Conservation (phyloP, 2,329 filamentous ascomycete genomes). For the Fusarium oligoseptatum region DNA sequence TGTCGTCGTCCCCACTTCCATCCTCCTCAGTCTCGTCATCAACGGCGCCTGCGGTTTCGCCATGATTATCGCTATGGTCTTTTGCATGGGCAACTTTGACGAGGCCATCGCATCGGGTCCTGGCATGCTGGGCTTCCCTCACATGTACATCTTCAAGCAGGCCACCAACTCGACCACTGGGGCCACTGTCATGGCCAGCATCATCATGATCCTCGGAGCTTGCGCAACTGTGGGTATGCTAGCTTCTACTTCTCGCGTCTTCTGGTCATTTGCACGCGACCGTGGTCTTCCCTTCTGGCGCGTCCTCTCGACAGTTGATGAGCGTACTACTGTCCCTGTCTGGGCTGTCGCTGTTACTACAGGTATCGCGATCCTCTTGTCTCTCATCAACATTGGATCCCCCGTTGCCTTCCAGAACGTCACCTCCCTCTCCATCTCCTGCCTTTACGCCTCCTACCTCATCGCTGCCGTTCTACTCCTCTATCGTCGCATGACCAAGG, state of each 20-base stretch:
- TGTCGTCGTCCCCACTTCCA: conserved; percentile 62
- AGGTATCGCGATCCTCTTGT: conserved; percentile 47
- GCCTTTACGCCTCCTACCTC: conserved; percentile 49
- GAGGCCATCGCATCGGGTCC: conserved; percentile 59
- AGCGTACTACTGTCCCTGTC: conserved; percentile 47
- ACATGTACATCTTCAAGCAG: conserved; percentile 70
- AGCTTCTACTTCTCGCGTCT: conserved; percentile 68
- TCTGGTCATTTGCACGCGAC: conserved; percentile 64
- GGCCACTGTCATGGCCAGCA: conserved; percentile 62
- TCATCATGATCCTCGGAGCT: conserved; percentile 63
- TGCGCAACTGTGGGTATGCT: conserved; percentile 66
- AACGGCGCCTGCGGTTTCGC: conserved; percentile 67
- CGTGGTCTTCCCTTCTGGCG: conserved; percentile 50
- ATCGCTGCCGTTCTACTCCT: conserved; percentile 46
- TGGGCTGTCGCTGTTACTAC: conserved; percentile 46
- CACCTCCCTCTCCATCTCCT: conserved; percentile 49
- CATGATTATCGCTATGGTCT: conserved; percentile 69
- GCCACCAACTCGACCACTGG: conserved; percentile 62
- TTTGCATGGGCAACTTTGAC: conserved; percentile 64
- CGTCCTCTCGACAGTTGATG: conserved; percentile 44
- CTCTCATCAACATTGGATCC: conserved; percentile 52
- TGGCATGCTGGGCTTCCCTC: conserved; percentile 61
- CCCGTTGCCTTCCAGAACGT: conserved; percentile 48
- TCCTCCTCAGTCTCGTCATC: conserved; percentile 62
- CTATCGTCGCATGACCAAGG: conserved; percentile 47